These are phyloP conservation scores for Coniferiporia sulphurascens DNA, from an alignment of 1,284 basidiomycete genomes.

Conservation along the genomic window DNA sequence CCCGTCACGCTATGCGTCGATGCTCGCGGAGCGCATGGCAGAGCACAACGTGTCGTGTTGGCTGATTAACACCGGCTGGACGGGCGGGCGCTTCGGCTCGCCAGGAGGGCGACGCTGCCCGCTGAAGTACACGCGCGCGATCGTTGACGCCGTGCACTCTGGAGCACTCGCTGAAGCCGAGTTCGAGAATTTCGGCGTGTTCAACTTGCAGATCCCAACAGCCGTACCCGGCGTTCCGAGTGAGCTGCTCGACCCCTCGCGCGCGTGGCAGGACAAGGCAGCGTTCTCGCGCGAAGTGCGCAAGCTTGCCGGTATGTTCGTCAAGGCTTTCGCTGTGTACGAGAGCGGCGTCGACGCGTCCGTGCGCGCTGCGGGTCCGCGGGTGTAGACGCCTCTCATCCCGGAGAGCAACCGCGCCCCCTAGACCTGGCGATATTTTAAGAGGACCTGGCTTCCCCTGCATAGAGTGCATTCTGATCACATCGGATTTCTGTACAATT, in stretches of 20 bases:
- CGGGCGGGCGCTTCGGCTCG: conserved; percentile 86
- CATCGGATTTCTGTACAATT: no score
- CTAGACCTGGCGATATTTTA: no score
- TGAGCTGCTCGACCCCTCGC: conserved; percentile 81
- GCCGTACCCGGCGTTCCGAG: conserved; percentile 78
- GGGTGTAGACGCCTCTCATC: not conserved
- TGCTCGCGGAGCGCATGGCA: conserved; percentile 95
- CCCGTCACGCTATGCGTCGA: conserved; percentile 91
- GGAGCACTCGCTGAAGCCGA: conserved; percentile 86
- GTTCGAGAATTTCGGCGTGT: conserved; percentile 80
- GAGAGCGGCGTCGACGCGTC: conserved; percentile 77
- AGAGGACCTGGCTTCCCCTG: no score
- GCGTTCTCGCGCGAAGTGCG: conserved; percentile 82
- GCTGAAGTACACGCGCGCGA: conserved; percentile 91
- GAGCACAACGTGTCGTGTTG: conserved; percentile 92
- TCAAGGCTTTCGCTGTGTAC: conserved; percentile 87
- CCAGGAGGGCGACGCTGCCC: conserved; percentile 83
- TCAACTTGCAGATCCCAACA: conserved; percentile 81
- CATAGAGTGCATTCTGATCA: no score
- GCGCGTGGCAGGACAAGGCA: conserved; percentile 83
- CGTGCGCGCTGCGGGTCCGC: conserved; percentile 76
- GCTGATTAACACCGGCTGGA: conserved; percentile 99
- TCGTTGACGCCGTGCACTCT: conserved; percentile 96
- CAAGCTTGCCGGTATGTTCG: conserved; percentile 90
- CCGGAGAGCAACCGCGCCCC: no score